phyloP scores from a whole-genome alignment of 805 yeast species.

The Suhomyces canberraensis region DNA sequence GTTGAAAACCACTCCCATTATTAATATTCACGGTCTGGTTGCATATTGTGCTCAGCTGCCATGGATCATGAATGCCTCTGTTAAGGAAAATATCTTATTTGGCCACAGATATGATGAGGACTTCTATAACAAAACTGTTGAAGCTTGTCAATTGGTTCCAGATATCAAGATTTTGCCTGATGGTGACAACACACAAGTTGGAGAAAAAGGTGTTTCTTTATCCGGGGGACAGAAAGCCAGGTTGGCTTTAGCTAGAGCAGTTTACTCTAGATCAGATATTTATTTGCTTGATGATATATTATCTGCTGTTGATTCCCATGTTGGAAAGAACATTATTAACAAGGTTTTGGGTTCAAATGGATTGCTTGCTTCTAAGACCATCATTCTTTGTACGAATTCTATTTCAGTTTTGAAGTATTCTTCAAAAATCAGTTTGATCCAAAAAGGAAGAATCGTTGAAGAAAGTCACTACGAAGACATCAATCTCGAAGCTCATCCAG shows the following conservation, averaged over 20 bases:
- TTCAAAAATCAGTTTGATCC: slow-evolving; percentile 18
- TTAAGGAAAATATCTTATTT: slow-evolving; percentile 24
- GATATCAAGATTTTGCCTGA: slow-evolving; percentile 26
- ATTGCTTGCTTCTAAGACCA: slow-evolving; percentile 22
- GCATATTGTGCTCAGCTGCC: slow-evolving; percentile 28
- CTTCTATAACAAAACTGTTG: slow-evolving; percentile 20
- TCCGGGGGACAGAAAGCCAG: slow-evolving; percentile 32
- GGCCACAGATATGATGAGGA: slow-evolving; percentile 20
- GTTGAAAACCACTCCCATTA: slow-evolving; percentile 1
- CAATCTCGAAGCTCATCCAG: slow-evolving; percentile 17
- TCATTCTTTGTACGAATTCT: slow-evolving; percentile 27
- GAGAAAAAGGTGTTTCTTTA: slow-evolving; percentile 28
- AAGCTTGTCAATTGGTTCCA: slow-evolving; percentile 23
- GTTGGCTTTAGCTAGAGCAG: slow-evolving; percentile 27
- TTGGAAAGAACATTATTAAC: slow-evolving; percentile 24
- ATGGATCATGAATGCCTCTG: slow-evolving; percentile 24
- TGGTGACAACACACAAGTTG: slow-evolving; percentile 26
- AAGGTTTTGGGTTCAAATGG: slow-evolving; percentile 23
- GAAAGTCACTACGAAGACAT: slow-evolving; percentile 12
- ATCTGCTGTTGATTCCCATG: slow-evolving; percentile 29
- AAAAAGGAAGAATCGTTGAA: slow-evolving; percentile 19
- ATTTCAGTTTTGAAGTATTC: slow-evolving; percentile 21
- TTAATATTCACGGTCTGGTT: slow-evolving; percentile 18
- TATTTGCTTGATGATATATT: slow-evolving; percentile 26
- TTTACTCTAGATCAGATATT: slow-evolving; percentile 25